phyloP scores from a whole-genome alignment of 1,139 yeast species.

The Oligophagozyma castellii region DNA sequence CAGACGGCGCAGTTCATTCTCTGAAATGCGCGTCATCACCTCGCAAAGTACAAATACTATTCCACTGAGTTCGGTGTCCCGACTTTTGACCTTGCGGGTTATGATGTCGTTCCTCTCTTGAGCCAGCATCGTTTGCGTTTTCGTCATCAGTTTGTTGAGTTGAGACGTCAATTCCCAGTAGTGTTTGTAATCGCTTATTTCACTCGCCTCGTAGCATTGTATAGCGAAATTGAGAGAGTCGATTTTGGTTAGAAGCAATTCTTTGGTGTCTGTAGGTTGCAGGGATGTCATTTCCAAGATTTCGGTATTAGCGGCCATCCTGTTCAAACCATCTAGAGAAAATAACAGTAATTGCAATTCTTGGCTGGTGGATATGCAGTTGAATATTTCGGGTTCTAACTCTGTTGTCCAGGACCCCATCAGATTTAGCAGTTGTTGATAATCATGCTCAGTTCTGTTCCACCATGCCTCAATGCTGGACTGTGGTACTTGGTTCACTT shows the following conservation, averaged over 20 bases:
- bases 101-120: slow-evolving; percentile 7
- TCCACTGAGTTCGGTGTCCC: slow-evolving; percentile 12
- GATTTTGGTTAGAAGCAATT: slow-evolving; percentile 1
- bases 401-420: not conserved
- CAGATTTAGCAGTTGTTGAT: too few species aligned
- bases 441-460: too few species aligned
- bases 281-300: not conserved
- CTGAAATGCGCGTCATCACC: slow-evolving; percentile 13
- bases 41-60: slow-evolving; percentile 19
- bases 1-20: slow-evolving; percentile 16
- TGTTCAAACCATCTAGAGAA: not conserved
- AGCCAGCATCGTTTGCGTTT: slow-evolving; percentile 9
- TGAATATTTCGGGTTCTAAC: too few species aligned
- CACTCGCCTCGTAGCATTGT: slow-evolving; percentile 4
- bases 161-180: slow-evolving; percentile 16
- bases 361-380: too few species aligned
- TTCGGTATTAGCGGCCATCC: not conserved
- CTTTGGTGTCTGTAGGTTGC: not conserved
- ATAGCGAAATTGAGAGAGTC: slow-evolving; percentile 6
- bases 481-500: not conserved
- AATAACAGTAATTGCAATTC: not conserved
- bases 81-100: slow-evolving; percentile 6
- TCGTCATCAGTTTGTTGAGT: slow-evolving; percentile 9
- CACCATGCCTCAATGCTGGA: not conserved
- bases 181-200: slow-evolving; percentile 2